Conservation (phyloP, 345 rosid species). For the Citrus trifoliata region DNA sequence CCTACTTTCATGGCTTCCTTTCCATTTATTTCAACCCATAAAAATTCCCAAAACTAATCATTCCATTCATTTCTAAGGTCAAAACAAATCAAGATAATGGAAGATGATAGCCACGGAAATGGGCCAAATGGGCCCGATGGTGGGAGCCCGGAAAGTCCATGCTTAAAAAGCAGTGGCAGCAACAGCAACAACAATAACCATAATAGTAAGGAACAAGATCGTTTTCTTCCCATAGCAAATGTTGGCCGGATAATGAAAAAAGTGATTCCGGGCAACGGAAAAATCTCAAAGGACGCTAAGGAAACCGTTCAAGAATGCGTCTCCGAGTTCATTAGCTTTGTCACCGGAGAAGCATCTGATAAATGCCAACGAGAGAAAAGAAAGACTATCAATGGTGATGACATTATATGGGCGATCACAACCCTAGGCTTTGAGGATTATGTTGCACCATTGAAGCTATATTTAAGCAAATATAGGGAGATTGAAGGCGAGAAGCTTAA, state of each 20-base stretch:
- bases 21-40: conserved; percentile 24
- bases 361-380: conserved; percentile 71
- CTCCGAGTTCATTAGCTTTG: conserved; percentile 72
- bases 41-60: background rate
- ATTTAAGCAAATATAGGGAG: conserved; percentile 54
- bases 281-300: conserved; percentile 69
- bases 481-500: conserved; percentile 65
- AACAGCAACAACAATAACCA: conserved; percentile 11
- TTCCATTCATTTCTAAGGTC: no score
- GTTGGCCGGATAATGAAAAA: conserved; percentile 82
- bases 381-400: conserved; percentile 72
- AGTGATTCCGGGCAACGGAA: conserved; percentile 59
- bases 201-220: conserved; percentile 58
- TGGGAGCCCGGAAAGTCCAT: conserved; percentile 58
- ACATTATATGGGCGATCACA: conserved; percentile 74
- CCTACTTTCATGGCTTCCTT: conserved; percentile 42
- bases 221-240: conserved; percentile 69
- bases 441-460: conserved; percentile 51
- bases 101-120: conserved; percentile 52
- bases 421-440: conserved; percentile 72
- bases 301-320: conserved; percentile 80
- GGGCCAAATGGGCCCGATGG: conserved; percentile 16
- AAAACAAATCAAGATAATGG: conserved; percentile 35
- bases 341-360: conserved; percentile 70
- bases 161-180: conserved; percentile 24